Percentiles rank a stretch among this genome's conserved stretches.
These are phyloP conservation scores for Trichoderma simmonsii DNA, from an alignment of 2,329 filamentous ascomycete genomes.

Conservation along the genomic window DNA sequence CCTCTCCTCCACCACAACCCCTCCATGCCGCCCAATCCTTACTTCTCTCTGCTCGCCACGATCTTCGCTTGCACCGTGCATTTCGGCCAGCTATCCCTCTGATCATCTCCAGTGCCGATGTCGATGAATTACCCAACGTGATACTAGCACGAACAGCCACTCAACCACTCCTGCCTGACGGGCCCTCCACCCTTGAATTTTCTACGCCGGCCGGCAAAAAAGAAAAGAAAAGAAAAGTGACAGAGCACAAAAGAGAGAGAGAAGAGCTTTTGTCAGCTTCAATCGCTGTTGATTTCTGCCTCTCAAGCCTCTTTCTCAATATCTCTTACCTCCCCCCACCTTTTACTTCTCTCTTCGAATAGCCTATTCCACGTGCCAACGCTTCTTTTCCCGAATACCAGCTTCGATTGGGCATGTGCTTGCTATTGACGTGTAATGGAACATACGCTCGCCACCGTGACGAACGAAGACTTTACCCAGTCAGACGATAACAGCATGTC, in stretches of 20 bases:
- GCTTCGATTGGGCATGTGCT: slow-evolving; percentile 36
- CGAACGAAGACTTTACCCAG: slow-evolving; percentile 45
- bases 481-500: slow-evolving; percentile 44
- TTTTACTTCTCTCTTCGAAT: not conserved
- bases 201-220: slow-evolving; percentile 12
- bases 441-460: slow-evolving; percentile 39
- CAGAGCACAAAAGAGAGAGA: not conserved
- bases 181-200: slow-evolving; percentile 27
- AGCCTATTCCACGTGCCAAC: not conserved
- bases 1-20: slow-evolving; percentile 29
- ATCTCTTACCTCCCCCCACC: not conserved
- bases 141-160: slow-evolving; percentile 25
- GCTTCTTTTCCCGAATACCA: not conserved
- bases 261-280: not conserved
- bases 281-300: not conserved
- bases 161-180: slow-evolving; percentile 28
- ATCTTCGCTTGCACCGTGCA: slow-evolving; percentile 26
- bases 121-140: slow-evolving; percentile 26
- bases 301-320: not conserved
- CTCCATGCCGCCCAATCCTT: slow-evolving; percentile 17
- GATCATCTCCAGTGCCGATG: slow-evolving; percentile 30
- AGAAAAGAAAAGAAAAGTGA: not conserved
- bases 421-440: slow-evolving; percentile 48
- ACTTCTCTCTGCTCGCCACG: slow-evolving; percentile 23
- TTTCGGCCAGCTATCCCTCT: slow-evolving; percentile 28